Percentiles rank a stretch among this genome's conserved stretches.
Evolutionary conservation across 2,329 filamentous ascomycete genomes (phyloP).

Genomic region (Paraphoma sp.): DNA sequence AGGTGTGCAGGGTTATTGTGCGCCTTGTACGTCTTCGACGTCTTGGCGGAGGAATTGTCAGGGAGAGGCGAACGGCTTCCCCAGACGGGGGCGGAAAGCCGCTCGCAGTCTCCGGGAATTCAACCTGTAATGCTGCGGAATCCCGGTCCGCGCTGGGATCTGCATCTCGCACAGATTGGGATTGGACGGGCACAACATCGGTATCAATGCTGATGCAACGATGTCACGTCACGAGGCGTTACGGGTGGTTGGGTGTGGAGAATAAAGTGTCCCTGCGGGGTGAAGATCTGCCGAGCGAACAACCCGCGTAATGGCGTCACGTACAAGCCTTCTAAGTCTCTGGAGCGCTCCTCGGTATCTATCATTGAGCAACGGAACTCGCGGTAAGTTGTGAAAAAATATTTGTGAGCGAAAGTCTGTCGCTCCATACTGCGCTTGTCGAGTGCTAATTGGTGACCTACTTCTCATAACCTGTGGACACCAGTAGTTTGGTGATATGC

Average conservation of each 20-base stretch:
- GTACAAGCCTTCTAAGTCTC: not conserved
- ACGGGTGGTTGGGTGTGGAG: not conserved
- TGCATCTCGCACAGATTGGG: not conserved
- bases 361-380: too few species aligned
- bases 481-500: too few species aligned
- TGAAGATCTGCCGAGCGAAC: slow-evolving; percentile 14
- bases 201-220: slow-evolving; percentile 7
- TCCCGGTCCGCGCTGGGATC: slow-evolving; percentile 6
- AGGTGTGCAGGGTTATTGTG: slow-evolving; percentile 1
- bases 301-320: slow-evolving; percentile 3
- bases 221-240: slow-evolving; percentile 7
- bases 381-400: too few species aligned
- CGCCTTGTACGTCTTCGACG: slow-evolving; percentile 13
- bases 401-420: too few species aligned
- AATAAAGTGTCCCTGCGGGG: slow-evolving; percentile 12
- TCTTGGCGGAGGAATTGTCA: not conserved
- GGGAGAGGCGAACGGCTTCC: slow-evolving; percentile 7
- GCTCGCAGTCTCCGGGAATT: not conserved
- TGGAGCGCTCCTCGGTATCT: too few species aligned
- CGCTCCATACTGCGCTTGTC: too few species aligned
- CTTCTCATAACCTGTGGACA: too few species aligned
- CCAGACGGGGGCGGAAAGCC: slow-evolving; percentile 1
- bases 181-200: slow-evolving; percentile 3
- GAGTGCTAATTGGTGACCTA: too few species aligned
- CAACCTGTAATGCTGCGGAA: slow-evolving; percentile 8